phyloP scores from a whole-genome alignment of 2,329 filamentous ascomycete species.

The Amphichorda felina region DNA sequence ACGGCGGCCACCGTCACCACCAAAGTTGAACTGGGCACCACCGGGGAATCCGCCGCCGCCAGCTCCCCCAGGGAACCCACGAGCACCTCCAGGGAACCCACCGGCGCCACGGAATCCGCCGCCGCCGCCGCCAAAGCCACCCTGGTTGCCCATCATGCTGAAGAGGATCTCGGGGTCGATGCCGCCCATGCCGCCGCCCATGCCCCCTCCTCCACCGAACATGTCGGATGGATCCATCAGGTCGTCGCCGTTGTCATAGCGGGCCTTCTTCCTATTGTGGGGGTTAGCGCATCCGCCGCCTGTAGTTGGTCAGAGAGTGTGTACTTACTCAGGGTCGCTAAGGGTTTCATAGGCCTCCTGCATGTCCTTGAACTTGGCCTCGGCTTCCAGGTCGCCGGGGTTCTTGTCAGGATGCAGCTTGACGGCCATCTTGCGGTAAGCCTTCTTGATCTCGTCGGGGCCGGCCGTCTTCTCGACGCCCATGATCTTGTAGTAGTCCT shows the following conservation, averaged over 20 bases:
- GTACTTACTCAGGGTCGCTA: constrained; percentile 78
- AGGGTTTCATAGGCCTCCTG: constrained; percentile 94
- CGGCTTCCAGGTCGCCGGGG: constrained; percentile 70
- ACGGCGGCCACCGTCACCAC: constrained; percentile 19
- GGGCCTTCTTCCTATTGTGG: constrained; percentile 59
- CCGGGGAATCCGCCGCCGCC: constrained; percentile 15
- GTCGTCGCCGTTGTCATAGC: constrained; percentile 89
- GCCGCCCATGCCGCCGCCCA: constrained; percentile 52
- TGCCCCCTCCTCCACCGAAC: constrained; percentile 56
- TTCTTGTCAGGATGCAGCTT: constrained; percentile 98
- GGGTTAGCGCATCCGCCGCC: no score
- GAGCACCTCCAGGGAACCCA: constrained; percentile 26
- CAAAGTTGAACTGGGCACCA: constrained; percentile 45
- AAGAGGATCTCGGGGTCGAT: constrained; percentile 72
- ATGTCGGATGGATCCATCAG: constrained; percentile 80
- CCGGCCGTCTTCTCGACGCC: constrained; percentile 75
- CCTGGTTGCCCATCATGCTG: constrained; percentile 69
- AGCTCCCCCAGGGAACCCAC: constrained; percentile 36
- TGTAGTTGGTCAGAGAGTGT: constrained; percentile 7
- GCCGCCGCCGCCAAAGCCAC: constrained; percentile 40
- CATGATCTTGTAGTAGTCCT: constrained; percentile 98
- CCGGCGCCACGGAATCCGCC: constrained; percentile 36
- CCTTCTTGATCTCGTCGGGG: constrained; percentile 85
- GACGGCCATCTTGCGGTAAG: constrained; percentile 90
- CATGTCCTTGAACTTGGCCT: constrained; percentile 93